Evolutionary conservation across 306 rosid species (phyloP), one percentile per base, ranked within the genome.

Genomic region (Dalbergia oliveri): DNA sequence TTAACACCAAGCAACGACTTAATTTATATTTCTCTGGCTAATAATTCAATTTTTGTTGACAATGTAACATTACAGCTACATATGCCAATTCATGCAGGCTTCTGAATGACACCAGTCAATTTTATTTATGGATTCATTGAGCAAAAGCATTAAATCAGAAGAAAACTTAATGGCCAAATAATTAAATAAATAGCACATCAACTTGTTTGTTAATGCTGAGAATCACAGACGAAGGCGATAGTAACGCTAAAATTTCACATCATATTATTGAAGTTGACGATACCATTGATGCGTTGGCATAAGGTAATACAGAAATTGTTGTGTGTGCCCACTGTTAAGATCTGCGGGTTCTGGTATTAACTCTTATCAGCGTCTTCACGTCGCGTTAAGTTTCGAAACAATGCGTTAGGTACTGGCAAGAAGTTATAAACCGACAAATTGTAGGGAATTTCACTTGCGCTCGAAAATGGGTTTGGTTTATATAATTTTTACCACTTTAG

Each of bases 1-100:
- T 61, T 66, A 69, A 63, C 44, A 82, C 51, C 62, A 69, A 41
- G 53, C 68, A 59, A 66, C 19, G 65, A 61, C 66, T 47, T 69
- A 44, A 58, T 56, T 51, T 53, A 11, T 57, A 37, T 23, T 11
- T 60, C 1, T 26, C 11, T 58, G 47, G 47, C 47, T 9, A 21
- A 58, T 58, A 10, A 58, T 61, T 41, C 68, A 39, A 71, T 69
- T 12, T 66, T 44, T 6, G 12, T n/a, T 12, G 59, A 69, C 13
- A 23, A 44, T 12, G 18, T 6, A 45, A 47, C 58, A 8, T 47
- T 8, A 9, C 44, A 19, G 15, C 57, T 8, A 19, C 23, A 66
- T 43, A 4, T 66, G 71, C 10, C 69, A 37, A 63, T 51, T 18
- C 57, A 51, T 51, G 57, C 19, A 14, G 57, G 5, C 19, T 34